Percentiles rank a stretch among this genome's conserved stretches.
Evolutionary conservation across 1,139 yeast species (phyloP).

Genomic region (Suzukiozyma palmioleophila): DNA sequence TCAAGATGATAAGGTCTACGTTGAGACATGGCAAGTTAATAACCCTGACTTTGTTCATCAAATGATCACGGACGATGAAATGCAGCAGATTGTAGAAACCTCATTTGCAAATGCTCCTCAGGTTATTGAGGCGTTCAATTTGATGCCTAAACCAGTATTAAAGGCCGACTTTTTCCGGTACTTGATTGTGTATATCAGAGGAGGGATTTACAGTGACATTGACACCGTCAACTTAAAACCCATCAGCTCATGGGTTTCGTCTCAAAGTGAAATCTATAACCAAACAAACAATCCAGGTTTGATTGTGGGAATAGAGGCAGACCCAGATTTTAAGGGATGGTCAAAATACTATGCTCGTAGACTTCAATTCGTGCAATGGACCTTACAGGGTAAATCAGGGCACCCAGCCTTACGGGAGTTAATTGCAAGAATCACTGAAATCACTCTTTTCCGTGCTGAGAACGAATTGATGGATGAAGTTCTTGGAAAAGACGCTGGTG

Average conservation of each 20-base stretch:
- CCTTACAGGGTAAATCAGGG: conserved; percentile 77
- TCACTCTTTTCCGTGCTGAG: conserved; percentile 42
- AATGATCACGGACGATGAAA: conserved; percentile 64
- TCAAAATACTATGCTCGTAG: conserved; percentile 61
- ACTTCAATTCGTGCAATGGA: conserved; percentile 68
- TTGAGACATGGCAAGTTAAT: conserved; percentile 52
- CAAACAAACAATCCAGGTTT: conserved; percentile 54
- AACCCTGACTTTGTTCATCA: conserved; percentile 65
- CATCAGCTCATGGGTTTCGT: conserved; percentile 32
- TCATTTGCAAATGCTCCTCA: conserved; percentile 67
- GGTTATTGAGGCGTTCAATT: conserved; percentile 66
- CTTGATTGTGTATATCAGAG: conserved; percentile 74
- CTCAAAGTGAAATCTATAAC: conserved; percentile 20
- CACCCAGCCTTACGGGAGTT: conserved; percentile 83
- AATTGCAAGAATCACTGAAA: conserved; percentile 71
- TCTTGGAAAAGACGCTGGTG: conserved; percentile 51
- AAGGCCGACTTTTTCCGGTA: conserved; percentile 89
- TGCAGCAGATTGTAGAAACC: conserved; percentile 56
- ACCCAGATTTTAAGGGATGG: conserved; percentile 80
- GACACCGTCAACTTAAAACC: conserved; percentile 57
- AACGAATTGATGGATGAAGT: conserved; percentile 37
- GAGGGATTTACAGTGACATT: conserved; percentile 86
- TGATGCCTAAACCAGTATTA: conserved; percentile 70
- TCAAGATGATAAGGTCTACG: conserved; percentile 29
- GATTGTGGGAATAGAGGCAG: conserved; percentile 84